phyloP scores from a whole-genome alignment of 805 yeast genomes.

The Saturnispora gosingensis region DNA sequence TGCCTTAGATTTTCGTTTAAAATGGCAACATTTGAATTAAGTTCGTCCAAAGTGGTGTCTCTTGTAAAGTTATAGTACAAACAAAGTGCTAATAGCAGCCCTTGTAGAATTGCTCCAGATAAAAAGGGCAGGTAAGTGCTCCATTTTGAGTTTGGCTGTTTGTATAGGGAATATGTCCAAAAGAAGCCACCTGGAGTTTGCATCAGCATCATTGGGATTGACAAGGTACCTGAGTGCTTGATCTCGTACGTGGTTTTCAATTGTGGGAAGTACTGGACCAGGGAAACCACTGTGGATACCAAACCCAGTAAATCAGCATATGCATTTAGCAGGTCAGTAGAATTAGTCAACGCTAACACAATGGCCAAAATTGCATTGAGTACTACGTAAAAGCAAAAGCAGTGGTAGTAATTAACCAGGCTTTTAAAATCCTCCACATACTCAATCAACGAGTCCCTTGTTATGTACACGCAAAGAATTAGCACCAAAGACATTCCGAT shows the following conservation, averaged over 20 bases:
- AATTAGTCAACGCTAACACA: constrained; percentile 20
- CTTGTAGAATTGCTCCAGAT: constrained; percentile 62
- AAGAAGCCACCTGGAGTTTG: constrained; percentile 87
- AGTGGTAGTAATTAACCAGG: constrained; percentile 33
- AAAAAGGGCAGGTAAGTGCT: constrained; percentile 78
- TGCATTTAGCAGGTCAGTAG: neutral
- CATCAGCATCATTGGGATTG: constrained; percentile 71
- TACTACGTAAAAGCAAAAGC: constrained; percentile 31
- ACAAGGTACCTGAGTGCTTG: constrained; percentile 72
- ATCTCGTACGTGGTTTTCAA: constrained; percentile 56
- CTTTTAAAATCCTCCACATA: constrained; percentile 35
- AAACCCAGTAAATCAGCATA: constrained; percentile 58
- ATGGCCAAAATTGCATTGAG: constrained; percentile 29
- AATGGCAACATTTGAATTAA: constrained; percentile 15
- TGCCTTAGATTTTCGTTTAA: constrained; percentile 9
- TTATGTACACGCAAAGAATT: constrained; percentile 41
- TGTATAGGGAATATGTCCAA: constrained; percentile 64
- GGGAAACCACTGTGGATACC: constrained; percentile 52
- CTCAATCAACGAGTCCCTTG: constrained; percentile 38
- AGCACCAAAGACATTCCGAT: constrained; percentile 49
- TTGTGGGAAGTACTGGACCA: constrained; percentile 74
- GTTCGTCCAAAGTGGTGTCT: constrained; percentile 17
- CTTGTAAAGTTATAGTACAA: constrained; percentile 34
- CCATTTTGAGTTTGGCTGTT: constrained; percentile 75
- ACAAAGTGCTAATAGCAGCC: constrained; percentile 52